Evolutionary conservation across 768 basidiomycete genomes (phyloP), one percentile per base, ranked within the genome.

Genomic region (Exsudoporus frostii): DNA sequence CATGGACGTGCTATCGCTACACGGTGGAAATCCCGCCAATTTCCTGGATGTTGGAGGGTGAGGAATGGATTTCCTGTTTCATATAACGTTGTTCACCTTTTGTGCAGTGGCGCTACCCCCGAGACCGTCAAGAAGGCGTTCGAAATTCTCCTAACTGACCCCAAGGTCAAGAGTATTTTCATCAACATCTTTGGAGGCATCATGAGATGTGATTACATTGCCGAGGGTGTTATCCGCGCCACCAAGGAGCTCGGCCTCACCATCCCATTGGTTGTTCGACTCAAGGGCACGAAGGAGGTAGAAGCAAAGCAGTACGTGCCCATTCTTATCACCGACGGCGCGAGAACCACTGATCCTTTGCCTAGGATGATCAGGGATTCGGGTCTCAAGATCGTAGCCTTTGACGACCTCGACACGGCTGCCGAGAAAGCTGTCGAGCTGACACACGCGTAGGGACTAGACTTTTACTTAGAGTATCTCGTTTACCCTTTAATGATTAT

Each of bases 71-170:
- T 40, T 50, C 15, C 41, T 50, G 27, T 17, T 17, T 53, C 24
- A 17, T 25, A 29, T 33, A 14, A 54, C 8, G n/a, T 33, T 33
- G 19, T 9, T 43, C 56, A 55, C 48, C 33, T 25, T 20, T 49
- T n/a, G 24, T 53, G 3, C 65, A 91, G 91, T 69, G 95, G 96
- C 63, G 97, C 97, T 32, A 98, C 96, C 14, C 94, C 97, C n/a
- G 92, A 97, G 66, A 98, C 97, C 5, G 97, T 99, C 62, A 99
- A 98, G 82, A 98, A 95, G 74, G 97, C 97, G 3, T 99, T 99
- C 63, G 94, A 98, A 73, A 90, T 99, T 61, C 80, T 99, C 22
- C 78, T 96, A 22, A 73, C 83, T 42, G 94, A 98, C 66, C 84
- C 86, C 58, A 90, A 91, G 69, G 96, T 98, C 63, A 96, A 95